These are phyloP conservation scores for Penicillium ochrochloron DNA, from an alignment of 495 filamentous ascomycete genomes.

Conservation along the genomic window DNA sequence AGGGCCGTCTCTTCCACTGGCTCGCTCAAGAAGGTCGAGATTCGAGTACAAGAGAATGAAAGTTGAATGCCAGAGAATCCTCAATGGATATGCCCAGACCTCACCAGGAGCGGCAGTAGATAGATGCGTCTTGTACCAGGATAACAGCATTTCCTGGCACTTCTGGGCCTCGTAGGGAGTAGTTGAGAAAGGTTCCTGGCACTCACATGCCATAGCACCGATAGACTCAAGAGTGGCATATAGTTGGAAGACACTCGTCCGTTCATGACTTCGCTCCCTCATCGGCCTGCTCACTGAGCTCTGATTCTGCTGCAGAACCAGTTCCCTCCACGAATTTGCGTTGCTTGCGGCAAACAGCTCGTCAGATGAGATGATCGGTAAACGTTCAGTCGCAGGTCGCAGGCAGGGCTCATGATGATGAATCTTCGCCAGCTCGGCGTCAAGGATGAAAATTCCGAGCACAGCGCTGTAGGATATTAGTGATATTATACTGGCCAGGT, in stretches of 20 bases:
- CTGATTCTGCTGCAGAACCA: neutral
- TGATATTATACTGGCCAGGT: neutral
- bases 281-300: neutral
- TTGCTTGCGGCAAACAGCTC: neutral
- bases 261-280: neutral
- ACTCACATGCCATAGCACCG: neutral
- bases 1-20: neutral
- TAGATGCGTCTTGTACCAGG: slow-evolving; percentile 1
- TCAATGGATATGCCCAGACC: neutral
- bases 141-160: neutral
- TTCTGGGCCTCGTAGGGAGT: neutral
- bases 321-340: neutral
- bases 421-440: neutral
- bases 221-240: slow-evolving; percentile 1
- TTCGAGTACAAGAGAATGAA: neutral
- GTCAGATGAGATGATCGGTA: neutral
- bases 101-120: neutral
- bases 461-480: neutral
- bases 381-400: neutral
- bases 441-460: slow-evolving; percentile 4
- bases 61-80: slow-evolving; percentile 1
- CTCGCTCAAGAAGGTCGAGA: neutral
- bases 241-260: neutral
- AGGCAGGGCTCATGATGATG: slow-evolving; percentile 2
- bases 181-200: neutral